phyloP scores from a whole-genome alignment of 2,329 filamentous ascomycete genomes.

The Epichloe brachyelytri region DNA sequence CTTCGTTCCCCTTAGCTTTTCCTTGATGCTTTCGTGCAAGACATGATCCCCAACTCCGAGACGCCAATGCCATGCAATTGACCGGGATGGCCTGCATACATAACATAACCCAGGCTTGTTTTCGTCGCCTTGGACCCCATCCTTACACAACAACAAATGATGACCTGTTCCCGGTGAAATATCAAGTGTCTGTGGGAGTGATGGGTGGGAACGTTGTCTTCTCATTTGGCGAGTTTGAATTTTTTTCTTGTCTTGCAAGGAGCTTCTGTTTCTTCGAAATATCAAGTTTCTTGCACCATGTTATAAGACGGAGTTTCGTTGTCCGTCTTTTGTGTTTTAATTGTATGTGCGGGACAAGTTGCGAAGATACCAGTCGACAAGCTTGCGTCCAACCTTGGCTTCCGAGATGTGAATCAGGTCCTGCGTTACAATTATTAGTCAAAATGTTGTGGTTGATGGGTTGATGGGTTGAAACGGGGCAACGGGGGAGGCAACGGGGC shows the following conservation, averaged over 20 bases:
- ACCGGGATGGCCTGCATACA: conserved; percentile 18
- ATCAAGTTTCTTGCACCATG: not conserved
- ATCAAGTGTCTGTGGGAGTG: not conserved
- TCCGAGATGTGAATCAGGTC: conserved; percentile 98
- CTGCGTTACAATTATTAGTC: conserved; percentile 28
- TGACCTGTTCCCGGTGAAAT: not conserved
- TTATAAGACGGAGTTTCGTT: not conserved
- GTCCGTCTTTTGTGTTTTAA: conserved; percentile 10
- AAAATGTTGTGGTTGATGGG: not conserved
- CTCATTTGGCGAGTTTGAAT: not conserved
- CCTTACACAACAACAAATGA: not conserved
- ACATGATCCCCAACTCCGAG: conserved; percentile 25
- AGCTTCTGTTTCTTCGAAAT: not conserved
- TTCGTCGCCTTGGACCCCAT: not conserved
- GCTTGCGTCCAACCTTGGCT: conserved; percentile 91
- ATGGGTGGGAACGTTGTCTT: not conserved
- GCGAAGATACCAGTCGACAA: conserved; percentile 98
- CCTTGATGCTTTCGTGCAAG: conserved; percentile 1
- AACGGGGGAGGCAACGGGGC: no score
- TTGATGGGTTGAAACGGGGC: no score
- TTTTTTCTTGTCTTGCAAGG: not conserved
- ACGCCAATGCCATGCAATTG: conserved; percentile 28
- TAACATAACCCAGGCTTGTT: not conserved
- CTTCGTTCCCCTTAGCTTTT: not conserved
- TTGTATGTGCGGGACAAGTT: conserved; percentile 93